Evolutionary conservation across 164 flowering plant species (phyloP).

Genomic region (Aristolochia contorta): DNA sequence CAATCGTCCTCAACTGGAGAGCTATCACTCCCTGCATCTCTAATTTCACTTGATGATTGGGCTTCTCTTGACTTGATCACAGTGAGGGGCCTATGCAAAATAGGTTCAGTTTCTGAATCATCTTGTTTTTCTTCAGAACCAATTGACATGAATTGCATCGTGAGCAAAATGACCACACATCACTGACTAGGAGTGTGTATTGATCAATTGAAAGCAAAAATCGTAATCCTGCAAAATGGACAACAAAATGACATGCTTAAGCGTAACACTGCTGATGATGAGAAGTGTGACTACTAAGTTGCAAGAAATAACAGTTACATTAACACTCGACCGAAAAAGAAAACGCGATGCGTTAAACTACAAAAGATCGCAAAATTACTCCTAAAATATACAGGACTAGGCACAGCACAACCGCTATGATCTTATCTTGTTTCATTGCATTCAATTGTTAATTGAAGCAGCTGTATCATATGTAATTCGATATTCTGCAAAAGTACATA

Average conservation of each 20-base stretch:
- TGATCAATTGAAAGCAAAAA: conserved; percentile 28
- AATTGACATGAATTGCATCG: conserved; percentile 65
- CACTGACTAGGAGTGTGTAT: conserved; percentile 12
- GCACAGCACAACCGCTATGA: no score
- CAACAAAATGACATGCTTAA: not conserved
- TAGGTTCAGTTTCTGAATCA: conserved; percentile 63
- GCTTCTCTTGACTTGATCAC: conserved; percentile 27
- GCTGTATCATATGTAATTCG: no score
- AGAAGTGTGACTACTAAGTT: no score
- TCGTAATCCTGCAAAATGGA: conserved; percentile 24
- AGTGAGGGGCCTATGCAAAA: conserved; percentile 27
- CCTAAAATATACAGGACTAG: no score
- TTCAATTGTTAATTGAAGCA: no score
- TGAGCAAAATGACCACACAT: conserved; percentile 25
- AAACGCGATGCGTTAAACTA: no score
- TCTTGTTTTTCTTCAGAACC: conserved; percentile 34
- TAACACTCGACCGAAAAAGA: no score
- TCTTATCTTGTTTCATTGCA: no score
- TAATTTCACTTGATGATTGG: conserved; percentile 56
- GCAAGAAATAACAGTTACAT: no score
- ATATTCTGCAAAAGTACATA: no score
- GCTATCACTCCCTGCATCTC: conserved; percentile 27
- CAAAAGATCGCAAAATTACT: no score
- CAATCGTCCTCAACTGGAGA: conserved; percentile 22
- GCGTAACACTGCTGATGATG: not conserved